phyloP scores from a whole-genome alignment of 306 rosid species.

The Biancaea sappan region DNA sequence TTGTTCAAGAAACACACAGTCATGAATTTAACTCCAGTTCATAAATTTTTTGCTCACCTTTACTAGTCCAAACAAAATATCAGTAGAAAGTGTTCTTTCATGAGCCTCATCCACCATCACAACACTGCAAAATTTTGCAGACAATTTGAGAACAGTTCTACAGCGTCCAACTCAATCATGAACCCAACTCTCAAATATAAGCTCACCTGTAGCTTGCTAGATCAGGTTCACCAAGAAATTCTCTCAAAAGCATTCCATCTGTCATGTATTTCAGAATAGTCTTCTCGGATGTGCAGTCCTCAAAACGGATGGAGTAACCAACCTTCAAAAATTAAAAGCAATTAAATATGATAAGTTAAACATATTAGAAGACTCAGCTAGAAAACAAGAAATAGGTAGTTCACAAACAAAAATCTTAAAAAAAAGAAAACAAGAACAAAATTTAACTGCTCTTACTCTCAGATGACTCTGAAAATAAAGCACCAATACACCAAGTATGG shows the following conservation, averaged over 20 bases:
- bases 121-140: constrained; percentile 61
- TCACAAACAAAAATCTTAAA: constrained; percentile 3
- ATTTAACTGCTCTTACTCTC: constrained; percentile 7
- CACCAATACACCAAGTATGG: not conserved
- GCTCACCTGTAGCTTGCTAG: constrained; percentile 86
- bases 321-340: constrained; percentile 59
- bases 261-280: constrained; percentile 95
- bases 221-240: constrained; percentile 96
- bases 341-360: constrained; percentile 14
- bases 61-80: constrained; percentile 90
- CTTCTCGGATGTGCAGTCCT: constrained; percentile 96
- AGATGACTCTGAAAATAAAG: not conserved
- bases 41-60: constrained; percentile 59
- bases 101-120: constrained; percentile 99
- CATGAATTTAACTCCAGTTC: not conserved
- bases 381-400: not conserved
- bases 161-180: constrained; percentile 30
- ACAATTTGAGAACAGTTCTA: constrained; percentile 31
- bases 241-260: constrained; percentile 96
- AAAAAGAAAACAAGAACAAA: too few species aligned
- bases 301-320: constrained; percentile 97
- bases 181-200: constrained; percentile 20
- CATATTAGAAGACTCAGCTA: not conserved
- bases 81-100: constrained; percentile 97
- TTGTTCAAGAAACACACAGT: constrained; percentile 21